Evolutionary conservation across 768 basidiomycete genomes (phyloP), one percentile per base, ranked within the genome.

Genomic region (Infundibulicybe gibba): DNA sequence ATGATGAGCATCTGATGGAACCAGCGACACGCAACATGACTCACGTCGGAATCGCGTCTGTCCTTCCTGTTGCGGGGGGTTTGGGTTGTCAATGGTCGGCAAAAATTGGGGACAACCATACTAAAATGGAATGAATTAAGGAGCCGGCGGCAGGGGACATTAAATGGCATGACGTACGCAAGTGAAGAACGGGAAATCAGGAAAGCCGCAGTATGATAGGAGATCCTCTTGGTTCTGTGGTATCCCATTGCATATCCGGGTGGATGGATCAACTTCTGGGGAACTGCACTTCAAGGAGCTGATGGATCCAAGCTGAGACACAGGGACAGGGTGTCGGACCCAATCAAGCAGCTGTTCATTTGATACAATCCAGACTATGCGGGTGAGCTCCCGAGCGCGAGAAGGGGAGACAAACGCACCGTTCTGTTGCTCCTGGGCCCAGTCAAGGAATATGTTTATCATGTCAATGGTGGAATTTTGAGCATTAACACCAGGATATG

Each of bases 371-470:
- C 85, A 86, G 0, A 85, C 85, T 82, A 43, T 25, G 34, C 40
- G 20, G 6, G n/a, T 37, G 6, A 40, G 43, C 8, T 32, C 38
- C 6, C 32, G 6, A 34, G 33, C 1, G 2, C 19, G 8, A 14
- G 15, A 40, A n/a, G 40, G 31, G n/a, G 31, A 43, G 17, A 13
- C 43, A n/a, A n/a, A 61, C 69, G 44, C 48, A 78, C 83, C 81
- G 60, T 89, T 75, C 41, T 72, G 72, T 58, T 85, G 81, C 52
- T 73, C 52, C 57, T 91, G 89, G 0, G 81, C 87, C 88, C 88
- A 91, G 61, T 90, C 87, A 32, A 90, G 68, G 70, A 88, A 90
- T 15, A 72, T 57, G 56, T 90, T 90, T 61, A 91, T 79, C 87
- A 89, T 89, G 21, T 71, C 57, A 55, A 90, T 83, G 3, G 81